These are phyloP conservation scores for Fusarium temperatum DNA, from an alignment of 2,329 filamentous ascomycete genomes.

Conservation along the genomic window DNA sequence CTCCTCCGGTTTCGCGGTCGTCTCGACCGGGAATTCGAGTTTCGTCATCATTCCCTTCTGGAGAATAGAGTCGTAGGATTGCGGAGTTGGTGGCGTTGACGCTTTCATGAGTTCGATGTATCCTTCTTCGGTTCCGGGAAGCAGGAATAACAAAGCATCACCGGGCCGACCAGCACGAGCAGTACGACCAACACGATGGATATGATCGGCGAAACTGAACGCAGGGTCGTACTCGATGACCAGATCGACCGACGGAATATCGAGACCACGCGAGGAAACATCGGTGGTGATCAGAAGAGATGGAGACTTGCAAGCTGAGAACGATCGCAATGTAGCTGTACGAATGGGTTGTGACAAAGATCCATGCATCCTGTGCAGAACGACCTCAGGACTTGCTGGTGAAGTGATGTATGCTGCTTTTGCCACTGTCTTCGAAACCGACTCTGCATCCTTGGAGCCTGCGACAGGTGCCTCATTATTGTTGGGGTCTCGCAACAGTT, in stretches of 20 bases:
- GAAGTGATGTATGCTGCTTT: constrained; percentile 78
- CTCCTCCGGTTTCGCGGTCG: constrained; percentile 59
- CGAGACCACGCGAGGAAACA: constrained; percentile 92
- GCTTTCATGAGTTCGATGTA: constrained; percentile 79
- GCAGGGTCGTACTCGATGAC: constrained; percentile 97
- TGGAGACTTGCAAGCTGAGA: constrained; percentile 76
- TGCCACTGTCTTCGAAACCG: constrained; percentile 69
- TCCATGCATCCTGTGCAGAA: constrained; percentile 87
- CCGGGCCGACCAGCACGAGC: constrained; percentile 91
- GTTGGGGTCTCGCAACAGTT: constrained; percentile 69
- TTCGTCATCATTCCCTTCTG: constrained; percentile 72
- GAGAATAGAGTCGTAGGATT: constrained; percentile 64
- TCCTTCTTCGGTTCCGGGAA: constrained; percentile 90
- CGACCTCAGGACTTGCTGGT: constrained; percentile 75
- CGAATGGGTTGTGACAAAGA: constrained; percentile 88
- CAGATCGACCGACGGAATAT: constrained; percentile 93
- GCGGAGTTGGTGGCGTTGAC: constrained; percentile 57
- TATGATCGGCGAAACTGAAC: constrained; percentile 91
- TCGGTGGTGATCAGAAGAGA: constrained; percentile 92
- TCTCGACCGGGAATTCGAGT: constrained; percentile 76
- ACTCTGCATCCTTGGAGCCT: constrained; percentile 46
- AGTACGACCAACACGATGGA: constrained; percentile 94
- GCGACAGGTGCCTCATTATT: constrained; percentile 41
- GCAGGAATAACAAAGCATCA: constrained; percentile 86
- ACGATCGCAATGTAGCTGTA: constrained; percentile 84